Base-by-base conservation (phyloP, 2,329 filamentous ascomycete genomes). In the Lecanosticta acicola region DNA sequence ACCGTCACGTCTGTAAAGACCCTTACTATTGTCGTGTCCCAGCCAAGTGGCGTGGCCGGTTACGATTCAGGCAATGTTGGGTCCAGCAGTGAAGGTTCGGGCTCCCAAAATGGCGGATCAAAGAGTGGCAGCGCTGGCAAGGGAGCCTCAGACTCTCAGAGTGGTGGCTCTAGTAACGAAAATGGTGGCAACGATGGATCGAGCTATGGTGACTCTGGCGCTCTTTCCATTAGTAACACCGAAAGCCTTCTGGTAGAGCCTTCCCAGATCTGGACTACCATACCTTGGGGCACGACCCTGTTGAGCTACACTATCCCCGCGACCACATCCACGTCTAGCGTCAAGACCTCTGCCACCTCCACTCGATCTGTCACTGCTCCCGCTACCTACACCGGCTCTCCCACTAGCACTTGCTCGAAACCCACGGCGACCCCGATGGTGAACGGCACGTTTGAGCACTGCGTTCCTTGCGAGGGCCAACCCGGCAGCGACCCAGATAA, bases 401-500 rank as follows among this genome's bases (percentile, higher is more conserved):
- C 16, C 13, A 34, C 16, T 32, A 29, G 34, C 16, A 35, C 32
- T 5, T 18, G 21, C 17, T 35, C 39, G 32, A 43, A 39, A 17
- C 49, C 51, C 32, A 49, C 49, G 8, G 24, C 33, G 3, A 51
- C 45, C 9, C 13, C 35, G 20, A 36, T 38, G 39, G n/a, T n/a
- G n/a, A n/a, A n/a, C n/a, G n/a, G n/a, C n/a, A n/a, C n/a, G n/a
- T n/a, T n/a, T n/a, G n/a, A n/a, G n/a, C n/a, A n/a, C n/a, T 61
- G 58, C 42, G 43, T 58, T 41, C 57, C 53, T 32, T 56, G 66
- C 61, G 33, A 65, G 54, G 54, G 55, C 35, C 50, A 61, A 39
- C 55, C 55, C 4, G 65, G 66, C 19, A 55, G 49, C 24, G 55
- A 61, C 47, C 55, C 53, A 2, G 47, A 56, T 29, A 48, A 38